phyloP scores from a whole-genome alignment of 139 green algal genomes.

The Mychonastes homosphaera region DNA sequence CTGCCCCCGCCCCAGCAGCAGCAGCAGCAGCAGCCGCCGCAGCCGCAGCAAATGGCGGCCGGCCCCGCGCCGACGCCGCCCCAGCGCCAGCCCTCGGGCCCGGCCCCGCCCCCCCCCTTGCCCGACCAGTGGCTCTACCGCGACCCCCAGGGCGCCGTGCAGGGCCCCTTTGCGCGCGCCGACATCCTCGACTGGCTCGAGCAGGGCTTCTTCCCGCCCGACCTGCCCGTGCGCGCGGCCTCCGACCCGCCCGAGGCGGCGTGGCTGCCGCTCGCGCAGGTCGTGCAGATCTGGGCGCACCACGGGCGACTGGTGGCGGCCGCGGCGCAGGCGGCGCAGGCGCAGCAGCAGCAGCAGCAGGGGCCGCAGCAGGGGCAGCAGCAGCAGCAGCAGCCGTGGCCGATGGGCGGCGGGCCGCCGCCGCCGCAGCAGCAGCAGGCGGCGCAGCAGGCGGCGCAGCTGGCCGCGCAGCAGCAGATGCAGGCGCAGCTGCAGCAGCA shows the following conservation, averaged over 20 bases:
- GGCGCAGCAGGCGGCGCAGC: conserved; percentile 3
- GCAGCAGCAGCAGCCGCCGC: neutral
- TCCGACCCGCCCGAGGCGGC: conserved; percentile 15
- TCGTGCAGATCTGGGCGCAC: conserved; percentile 50
- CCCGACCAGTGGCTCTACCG: conserved; percentile 55
- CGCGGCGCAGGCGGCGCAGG: neutral
- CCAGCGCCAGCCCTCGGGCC: neutral
- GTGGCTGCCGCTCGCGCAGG: conserved; percentile 34
- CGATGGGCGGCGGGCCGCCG: neutral
- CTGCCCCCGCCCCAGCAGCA: neutral
- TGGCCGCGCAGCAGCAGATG: conserved; percentile 9
- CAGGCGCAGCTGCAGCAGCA: conserved; percentile 3
- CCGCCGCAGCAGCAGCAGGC: neutral
- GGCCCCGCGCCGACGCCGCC: neutral
- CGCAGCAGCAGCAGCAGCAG: conserved; percentile 5
- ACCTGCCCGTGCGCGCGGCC: conserved; percentile 47
- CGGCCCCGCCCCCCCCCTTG: conserved; percentile 3
- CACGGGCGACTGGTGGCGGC: too few relatives aligned
- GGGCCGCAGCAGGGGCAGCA: conserved; percentile 11
- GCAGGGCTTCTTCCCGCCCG: conserved; percentile 58
- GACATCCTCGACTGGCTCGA: conserved; percentile 80
- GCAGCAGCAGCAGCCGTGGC: conserved; percentile 8
- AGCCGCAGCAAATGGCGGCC: neutral
- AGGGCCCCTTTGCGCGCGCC: conserved; percentile 63
- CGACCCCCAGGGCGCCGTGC: conserved; percentile 45